A percentile compares a stretch with the other conserved stretches of the same genome.
Conservation (phyloP, 2,329 filamentous ascomycete genomes). For the Triangularia setosa region DNA sequence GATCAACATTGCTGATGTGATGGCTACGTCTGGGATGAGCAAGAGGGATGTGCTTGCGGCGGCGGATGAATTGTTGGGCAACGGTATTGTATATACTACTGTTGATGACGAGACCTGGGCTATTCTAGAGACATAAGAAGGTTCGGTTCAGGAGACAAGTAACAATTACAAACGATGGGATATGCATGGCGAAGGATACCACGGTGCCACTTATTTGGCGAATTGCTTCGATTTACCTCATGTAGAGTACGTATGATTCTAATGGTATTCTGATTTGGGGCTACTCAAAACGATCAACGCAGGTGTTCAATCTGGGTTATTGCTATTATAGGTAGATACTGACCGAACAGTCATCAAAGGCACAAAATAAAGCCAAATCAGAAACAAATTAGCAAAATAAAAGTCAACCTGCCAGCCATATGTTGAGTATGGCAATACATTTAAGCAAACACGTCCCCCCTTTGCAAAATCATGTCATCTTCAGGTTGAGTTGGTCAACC, state of each 20-base stretch:
- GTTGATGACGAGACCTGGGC: constrained; percentile 92
- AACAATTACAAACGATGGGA: not conserved
- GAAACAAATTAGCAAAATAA: not conserved
- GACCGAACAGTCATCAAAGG: not conserved
- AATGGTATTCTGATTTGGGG: not conserved
- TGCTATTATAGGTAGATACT: not conserved
- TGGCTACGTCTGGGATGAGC: constrained; percentile 65
- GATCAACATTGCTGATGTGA: constrained; percentile 68
- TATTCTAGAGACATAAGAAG: constrained; percentile 56
- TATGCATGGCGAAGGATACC: constrained; percentile 12
- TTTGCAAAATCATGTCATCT: not conserved
- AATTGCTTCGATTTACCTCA: not conserved
- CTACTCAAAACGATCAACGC: not conserved
- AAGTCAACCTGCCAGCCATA: not conserved
- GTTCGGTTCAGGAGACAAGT: not conserved
- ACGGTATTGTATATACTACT: constrained; percentile 82
- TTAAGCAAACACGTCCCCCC: not conserved
- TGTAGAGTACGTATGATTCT: not conserved
- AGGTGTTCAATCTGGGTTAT: not conserved
- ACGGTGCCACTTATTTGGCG: constrained; percentile 8
- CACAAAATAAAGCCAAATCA: not conserved
- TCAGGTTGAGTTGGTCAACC: constrained; percentile 17
- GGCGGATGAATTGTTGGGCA: constrained; percentile 73
- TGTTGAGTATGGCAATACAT: not conserved
- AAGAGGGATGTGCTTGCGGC: constrained; percentile 68